These are phyloP conservation scores for Aspergillus chevalieri DNA, from an alignment of 2,329 filamentous ascomycete species.

Conservation along the genomic window DNA sequence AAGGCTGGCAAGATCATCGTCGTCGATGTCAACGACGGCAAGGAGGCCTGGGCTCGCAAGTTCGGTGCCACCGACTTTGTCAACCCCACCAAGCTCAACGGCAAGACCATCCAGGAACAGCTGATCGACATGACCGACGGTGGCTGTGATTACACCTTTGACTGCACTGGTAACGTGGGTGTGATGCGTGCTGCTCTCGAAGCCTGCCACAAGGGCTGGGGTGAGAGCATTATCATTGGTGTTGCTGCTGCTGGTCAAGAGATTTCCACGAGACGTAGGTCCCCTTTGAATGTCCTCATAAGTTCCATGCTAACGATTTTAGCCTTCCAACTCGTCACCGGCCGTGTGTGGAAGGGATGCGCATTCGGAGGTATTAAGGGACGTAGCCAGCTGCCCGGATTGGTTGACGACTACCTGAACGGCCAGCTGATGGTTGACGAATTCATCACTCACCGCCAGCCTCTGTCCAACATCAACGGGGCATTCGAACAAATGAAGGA, in stretches of 20 bases:
- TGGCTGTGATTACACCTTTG: constrained; percentile 97
- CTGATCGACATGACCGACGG: constrained; percentile 97
- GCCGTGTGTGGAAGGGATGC: constrained; percentile 95
- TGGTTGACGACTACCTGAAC: constrained; percentile 83
- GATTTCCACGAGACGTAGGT: constrained; percentile 71
- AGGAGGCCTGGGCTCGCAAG: constrained; percentile 88
- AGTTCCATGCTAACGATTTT: constrained; percentile 6
- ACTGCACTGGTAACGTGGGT: constrained; percentile 94
- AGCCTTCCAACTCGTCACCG: constrained; percentile 98
- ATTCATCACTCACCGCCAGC: constrained; percentile 96
- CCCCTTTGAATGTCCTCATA: constrained; percentile 1
- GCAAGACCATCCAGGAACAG: constrained; percentile 80
- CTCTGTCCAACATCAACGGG: constrained; percentile 73
- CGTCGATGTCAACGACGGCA: constrained; percentile 75
- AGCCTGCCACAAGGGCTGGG: constrained; percentile 99
- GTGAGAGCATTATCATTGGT: constrained; percentile 94
- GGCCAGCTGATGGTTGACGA: constrained; percentile 96
- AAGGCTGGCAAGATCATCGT: constrained; percentile 60
- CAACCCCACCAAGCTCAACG: constrained; percentile 73
- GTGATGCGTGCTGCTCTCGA: constrained; percentile 95
- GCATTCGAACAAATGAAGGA: constrained; percentile 93
- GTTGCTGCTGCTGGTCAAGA: constrained; percentile 95
- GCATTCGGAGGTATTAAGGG: constrained; percentile 98
- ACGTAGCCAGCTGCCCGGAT: constrained; percentile 77
- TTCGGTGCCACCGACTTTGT: constrained; percentile 97